These are phyloP conservation scores for Ophiostoma sp. DNA, from an alignment of 2,329 filamentous ascomycete genomes.

Conservation along the genomic window DNA sequence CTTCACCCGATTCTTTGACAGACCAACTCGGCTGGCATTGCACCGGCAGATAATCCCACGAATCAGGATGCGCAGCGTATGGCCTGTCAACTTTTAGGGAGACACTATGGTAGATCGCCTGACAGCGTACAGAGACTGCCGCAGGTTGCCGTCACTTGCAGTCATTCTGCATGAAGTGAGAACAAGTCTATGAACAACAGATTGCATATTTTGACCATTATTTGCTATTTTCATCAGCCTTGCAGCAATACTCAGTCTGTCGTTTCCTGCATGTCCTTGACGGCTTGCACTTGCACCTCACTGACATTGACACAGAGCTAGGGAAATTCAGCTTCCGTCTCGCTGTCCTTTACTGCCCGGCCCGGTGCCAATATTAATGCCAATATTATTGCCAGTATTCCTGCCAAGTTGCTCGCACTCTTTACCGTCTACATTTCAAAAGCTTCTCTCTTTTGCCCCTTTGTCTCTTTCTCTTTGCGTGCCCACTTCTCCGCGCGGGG, in stretches of 20 bases:
- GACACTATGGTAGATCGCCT: not conserved
- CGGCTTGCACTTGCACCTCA: too few species aligned
- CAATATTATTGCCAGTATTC: not conserved
- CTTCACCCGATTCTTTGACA: not conserved
- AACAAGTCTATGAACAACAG: not conserved
- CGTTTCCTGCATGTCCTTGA: not conserved
- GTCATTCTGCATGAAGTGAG: not conserved
- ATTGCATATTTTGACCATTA: not conserved
- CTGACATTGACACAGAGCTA: not conserved
- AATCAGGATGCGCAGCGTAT: slow-evolving; percentile 13
- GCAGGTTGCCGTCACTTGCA: not conserved
- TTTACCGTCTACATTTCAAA: not conserved
- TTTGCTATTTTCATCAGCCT: too few species aligned
- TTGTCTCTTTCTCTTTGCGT: not conserved
- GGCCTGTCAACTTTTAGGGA: not conserved
- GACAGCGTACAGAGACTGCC: not conserved
- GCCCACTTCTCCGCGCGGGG: slow-evolving; percentile 5
- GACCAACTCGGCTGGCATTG: not conserved
- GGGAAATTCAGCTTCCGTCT: slow-evolving; percentile 1
- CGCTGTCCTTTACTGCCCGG: not conserved
- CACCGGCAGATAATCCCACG: slow-evolving; percentile 17
- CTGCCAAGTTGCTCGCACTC: not conserved
- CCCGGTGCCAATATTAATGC: not conserved
- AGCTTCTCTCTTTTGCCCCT: not conserved
- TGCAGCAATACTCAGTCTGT: not conserved